Conservation (phyloP, 2,329 filamentous ascomycete species). For the Aspergillus persii region DNA sequence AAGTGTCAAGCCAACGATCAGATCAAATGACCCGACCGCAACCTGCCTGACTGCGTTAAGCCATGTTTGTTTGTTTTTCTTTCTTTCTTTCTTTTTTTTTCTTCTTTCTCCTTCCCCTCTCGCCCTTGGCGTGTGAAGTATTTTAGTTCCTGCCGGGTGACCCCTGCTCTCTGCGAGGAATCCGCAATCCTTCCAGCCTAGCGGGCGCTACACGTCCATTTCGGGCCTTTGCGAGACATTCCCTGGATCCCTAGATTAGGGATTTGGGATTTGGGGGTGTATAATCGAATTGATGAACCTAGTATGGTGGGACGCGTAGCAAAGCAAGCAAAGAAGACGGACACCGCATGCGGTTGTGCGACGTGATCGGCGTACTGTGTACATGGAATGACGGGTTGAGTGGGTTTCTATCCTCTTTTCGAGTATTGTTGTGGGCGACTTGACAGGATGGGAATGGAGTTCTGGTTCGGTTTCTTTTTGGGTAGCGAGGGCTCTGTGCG, state of each 20-base stretch:
- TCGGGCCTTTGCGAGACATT: neutral
- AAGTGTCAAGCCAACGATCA: neutral
- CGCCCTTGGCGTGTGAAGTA: neutral
- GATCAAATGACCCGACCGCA: neutral
- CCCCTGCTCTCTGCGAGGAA: neutral
- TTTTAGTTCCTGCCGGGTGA: neutral
- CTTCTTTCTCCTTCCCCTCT: too few species aligned
- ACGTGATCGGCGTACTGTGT: neutral
- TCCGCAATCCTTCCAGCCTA: neutral
- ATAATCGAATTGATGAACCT: too few species aligned
- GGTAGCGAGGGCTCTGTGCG: neutral
- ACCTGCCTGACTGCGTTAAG: neutral
- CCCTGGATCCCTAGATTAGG: neutral
- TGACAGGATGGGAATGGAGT: neutral
- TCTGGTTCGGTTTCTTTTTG: neutral
- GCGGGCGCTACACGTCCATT: neutral
- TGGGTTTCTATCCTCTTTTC: too few species aligned
- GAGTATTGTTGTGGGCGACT: neutral
- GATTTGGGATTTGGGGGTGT: neutral
- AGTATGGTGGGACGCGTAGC: too few species aligned
- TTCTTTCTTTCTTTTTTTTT: neutral
- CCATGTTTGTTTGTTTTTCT: neutral
- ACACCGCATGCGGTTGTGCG: conserved; percentile 17
- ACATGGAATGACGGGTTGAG: neutral
- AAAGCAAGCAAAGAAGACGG: neutral